Base-by-base conservation (phyloP, 2,329 filamentous ascomycete genomes). In the Cadophora luteo-olivacea region DNA sequence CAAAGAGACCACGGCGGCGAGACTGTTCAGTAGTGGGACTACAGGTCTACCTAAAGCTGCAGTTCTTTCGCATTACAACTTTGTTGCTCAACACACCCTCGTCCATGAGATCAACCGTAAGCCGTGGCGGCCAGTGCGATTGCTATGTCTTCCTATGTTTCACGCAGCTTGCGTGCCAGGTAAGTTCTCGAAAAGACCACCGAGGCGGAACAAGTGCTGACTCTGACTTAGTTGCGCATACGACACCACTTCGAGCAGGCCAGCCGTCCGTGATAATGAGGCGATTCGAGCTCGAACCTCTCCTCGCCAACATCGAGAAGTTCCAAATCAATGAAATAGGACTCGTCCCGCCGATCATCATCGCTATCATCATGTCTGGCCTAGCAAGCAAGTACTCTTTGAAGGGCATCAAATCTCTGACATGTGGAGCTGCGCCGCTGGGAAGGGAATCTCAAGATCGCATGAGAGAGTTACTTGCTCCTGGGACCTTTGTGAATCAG, bases 341-440 rank as follows among this genome's bases (percentile, higher is more conserved):
- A 5, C 81, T 91, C 1, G 93, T 95, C 2, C 93, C 93, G 6
- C 92, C 93, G 0, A 90, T 97, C 65, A 82, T 93, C 0, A 86
- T 95, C 8, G 83, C 87, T 22, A 83, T 97, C 72, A 72, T 75
- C 24, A 74, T 75, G 73, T 73, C 72, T 0, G 72, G 67, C 1
- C 24, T 74, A 5, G 69, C 69, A 1, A 69, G 66, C 33, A 72
- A 73, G 12, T 75, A 75, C 54, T 71, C 69, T 1, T 87, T 90
- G 22, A 96, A 95, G 77, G 85, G 91, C 72, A 64, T 78, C 1
- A 67, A 75, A 64, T 71, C 73, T 0, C 78, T 85, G 29, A 80
- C 79, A 36, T 80, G 82, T 14, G 85, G 84, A 0, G 86, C 85
- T 22, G 84, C 85, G 0, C 80, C 83, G 2, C 79, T 87, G 11